phyloP scores from a whole-genome alignment of 192 early-diverging fungal species.

The Rhizoclosmatium globosum region DNA sequence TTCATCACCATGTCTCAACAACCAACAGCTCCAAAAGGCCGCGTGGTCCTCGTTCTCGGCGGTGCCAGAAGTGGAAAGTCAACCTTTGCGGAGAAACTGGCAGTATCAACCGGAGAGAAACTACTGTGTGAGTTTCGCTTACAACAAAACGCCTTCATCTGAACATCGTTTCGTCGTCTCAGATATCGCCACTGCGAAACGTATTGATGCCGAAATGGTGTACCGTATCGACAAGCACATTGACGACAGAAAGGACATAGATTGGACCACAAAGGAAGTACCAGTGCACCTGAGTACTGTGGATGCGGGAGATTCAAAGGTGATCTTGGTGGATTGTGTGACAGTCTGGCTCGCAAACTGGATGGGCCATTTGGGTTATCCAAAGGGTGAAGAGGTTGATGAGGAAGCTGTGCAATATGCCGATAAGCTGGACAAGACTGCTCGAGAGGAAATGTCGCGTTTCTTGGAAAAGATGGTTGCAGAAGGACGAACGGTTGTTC shows the following conservation, averaged over 20 bases:
- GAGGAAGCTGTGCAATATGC: slow-evolving; percentile 38
- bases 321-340: slow-evolving; percentile 39
- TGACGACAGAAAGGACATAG: background rate
- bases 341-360: slow-evolving; percentile 41
- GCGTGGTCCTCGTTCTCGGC: slow-evolving; percentile 37
- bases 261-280: slow-evolving; percentile 19
- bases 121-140: too few relatives aligned
- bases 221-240: slow-evolving; percentile 25
- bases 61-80: slow-evolving; percentile 42
- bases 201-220: slow-evolving; percentile 40
- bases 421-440: slow-evolving; percentile 28
- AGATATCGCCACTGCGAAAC: slow-evolving; percentile 38
- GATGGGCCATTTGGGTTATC: slow-evolving; percentile 28
- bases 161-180: too few relatives aligned
- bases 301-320: background rate
- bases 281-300: slow-evolving; percentile 10
- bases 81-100: slow-evolving; percentile 42
- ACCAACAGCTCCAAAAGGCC: too few relatives aligned
- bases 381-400: slow-evolving; percentile 14
- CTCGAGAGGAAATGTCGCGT: slow-evolving; percentile 30
- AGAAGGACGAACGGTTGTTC: slow-evolving; percentile 27
- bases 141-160: too few relatives aligned
- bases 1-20: too few relatives aligned
- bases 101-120: background rate
- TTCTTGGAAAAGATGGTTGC: slow-evolving; percentile 11